Conservation (phyloP, 768 basidiomycete species). For the Myochromella boudieri region DNA sequence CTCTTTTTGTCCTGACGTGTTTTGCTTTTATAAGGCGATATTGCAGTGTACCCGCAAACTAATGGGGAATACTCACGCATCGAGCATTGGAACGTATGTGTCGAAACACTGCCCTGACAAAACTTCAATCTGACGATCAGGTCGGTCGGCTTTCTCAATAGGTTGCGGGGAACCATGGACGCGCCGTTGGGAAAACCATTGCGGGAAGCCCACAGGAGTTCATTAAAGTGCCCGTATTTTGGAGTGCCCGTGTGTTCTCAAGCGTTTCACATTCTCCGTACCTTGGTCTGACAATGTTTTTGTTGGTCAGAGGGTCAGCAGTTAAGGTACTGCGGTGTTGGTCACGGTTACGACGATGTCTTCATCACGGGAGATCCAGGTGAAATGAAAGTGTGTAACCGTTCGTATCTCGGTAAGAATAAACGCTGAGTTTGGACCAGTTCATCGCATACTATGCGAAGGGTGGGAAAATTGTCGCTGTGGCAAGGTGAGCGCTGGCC, state of each 20-base stretch:
- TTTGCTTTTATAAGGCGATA: conserved; percentile 55
- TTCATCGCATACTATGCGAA: conserved; percentile 82
- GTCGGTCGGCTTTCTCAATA: conserved; percentile 19
- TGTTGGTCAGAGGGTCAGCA: conserved; percentile 70
- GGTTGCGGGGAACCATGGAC: conserved; percentile 86
- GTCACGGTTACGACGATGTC: conserved; percentile 70
- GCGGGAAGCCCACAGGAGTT: conserved; percentile 65
- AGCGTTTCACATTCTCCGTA: too few species aligned
- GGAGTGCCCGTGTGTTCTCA: conserved; percentile 79
- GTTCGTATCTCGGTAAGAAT: not conserved
- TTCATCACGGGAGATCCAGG: conserved; percentile 73
- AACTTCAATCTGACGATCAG: not conserved
- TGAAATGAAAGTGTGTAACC: conserved; percentile 68
- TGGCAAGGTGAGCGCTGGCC: conserved; percentile 48
- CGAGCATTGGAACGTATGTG: conserved; percentile 87
- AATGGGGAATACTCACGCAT: conserved; percentile 58
- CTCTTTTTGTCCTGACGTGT: not conserved
- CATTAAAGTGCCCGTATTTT: conserved; percentile 82
- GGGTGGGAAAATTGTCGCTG: conserved; percentile 61
- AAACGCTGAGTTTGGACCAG: conserved; percentile 30
- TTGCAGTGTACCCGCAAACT: conserved; percentile 74
- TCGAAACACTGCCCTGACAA: not conserved
- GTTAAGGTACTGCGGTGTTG: conserved; percentile 67
- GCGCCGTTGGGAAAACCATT: conserved; percentile 80
- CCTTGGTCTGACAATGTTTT: too few species aligned